These are phyloP conservation scores for Ammopiptanthus mongolicus DNA, from an alignment of 306 rosid genomes.

Conservation along the genomic window DNA sequence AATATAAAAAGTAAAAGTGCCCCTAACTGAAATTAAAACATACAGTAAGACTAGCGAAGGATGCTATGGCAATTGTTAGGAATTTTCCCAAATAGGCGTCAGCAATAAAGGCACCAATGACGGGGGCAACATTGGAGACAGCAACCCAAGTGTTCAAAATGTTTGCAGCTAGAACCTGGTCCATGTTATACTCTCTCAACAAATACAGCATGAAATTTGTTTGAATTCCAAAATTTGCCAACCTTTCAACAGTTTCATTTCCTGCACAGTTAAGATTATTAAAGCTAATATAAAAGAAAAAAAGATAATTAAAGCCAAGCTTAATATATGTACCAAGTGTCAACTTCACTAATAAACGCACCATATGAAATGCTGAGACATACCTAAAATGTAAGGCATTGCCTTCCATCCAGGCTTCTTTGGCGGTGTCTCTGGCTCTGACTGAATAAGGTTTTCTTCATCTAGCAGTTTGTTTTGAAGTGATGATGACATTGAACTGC, in stretches of 20 bases:
- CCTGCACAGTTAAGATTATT: slow-evolving; percentile 15
- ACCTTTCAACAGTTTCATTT: slow-evolving; percentile 35
- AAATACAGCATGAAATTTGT: slow-evolving; percentile 40
- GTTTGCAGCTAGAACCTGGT: slow-evolving; percentile 38
- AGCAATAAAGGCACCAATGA: slow-evolving; percentile 31
- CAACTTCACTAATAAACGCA: background rate
- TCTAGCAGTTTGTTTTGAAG: slow-evolving; percentile 10
- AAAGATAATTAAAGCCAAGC: too few species aligned
- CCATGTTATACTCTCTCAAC: slow-evolving; percentile 36
- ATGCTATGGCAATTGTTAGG: slow-evolving; percentile 24
- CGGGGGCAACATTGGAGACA: slow-evolving; percentile 1
- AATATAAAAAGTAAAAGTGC: too few species aligned
- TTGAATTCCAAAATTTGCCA: slow-evolving; percentile 32
- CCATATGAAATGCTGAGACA: background rate
- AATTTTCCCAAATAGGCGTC: slow-evolving; percentile 36
- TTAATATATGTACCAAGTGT: background rate
- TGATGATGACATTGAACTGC: slow-evolving; percentile 6
- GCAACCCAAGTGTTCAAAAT: slow-evolving; percentile 27
- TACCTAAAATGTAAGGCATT: slow-evolving; percentile 30
- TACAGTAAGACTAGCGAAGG: slow-evolving; percentile 32
- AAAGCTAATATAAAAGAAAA: too few species aligned
- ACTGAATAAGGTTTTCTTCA: slow-evolving; percentile 1
- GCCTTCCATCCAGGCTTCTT: slow-evolving; percentile 36
- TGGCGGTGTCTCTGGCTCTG: background rate
- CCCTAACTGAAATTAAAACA: background rate